Evolutionary conservation across 805 yeast species (phyloP).

Genomic region (Gaillardinia entomophila): DNA sequence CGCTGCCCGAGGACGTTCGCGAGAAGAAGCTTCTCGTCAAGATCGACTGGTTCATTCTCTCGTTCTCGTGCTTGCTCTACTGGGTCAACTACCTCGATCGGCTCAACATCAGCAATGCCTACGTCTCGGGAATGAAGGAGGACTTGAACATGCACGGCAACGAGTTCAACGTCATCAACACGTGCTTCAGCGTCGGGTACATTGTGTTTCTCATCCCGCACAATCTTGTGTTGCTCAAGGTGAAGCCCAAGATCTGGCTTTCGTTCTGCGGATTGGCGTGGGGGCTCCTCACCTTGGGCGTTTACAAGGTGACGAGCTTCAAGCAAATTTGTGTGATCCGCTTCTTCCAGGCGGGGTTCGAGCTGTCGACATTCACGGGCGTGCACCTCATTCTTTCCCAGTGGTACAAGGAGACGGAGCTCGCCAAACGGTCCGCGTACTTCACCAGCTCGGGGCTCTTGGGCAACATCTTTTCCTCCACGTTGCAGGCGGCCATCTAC

Average conservation of each 20-base stretch:
- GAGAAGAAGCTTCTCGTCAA: constrained; percentile 28
- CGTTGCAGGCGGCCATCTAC: constrained; percentile 52
- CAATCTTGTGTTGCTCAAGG: constrained; percentile 44
- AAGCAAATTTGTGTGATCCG: constrained; percentile 51
- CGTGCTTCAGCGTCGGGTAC: constrained; percentile 57
- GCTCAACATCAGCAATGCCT: constrained; percentile 51
- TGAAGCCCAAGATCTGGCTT: constrained; percentile 55
- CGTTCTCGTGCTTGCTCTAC: constrained; percentile 36
- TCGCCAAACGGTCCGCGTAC: constrained; percentile 47
- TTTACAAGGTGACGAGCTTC: constrained; percentile 42
- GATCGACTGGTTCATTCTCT: constrained; percentile 36
- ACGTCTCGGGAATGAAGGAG: constrained; percentile 64
- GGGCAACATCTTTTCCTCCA: constrained; percentile 41
- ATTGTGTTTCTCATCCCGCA: constrained; percentile 59
- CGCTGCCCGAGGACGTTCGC: constrained; percentile 20
- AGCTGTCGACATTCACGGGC: constrained; percentile 52
- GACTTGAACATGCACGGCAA: constrained; percentile 44
- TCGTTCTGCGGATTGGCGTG: constrained; percentile 49
- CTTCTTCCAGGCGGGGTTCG: constrained; percentile 58
- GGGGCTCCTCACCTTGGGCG: constrained; percentile 50
- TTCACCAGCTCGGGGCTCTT: constrained; percentile 50
- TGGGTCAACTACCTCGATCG: constrained; percentile 56
- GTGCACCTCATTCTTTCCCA: constrained; percentile 49
- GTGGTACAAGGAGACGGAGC: constrained; percentile 45
- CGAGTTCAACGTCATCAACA: constrained; percentile 46